Evolutionary conservation across 306 rosid genomes (phyloP).

Genomic region (Hippophae tibetana): DNA sequence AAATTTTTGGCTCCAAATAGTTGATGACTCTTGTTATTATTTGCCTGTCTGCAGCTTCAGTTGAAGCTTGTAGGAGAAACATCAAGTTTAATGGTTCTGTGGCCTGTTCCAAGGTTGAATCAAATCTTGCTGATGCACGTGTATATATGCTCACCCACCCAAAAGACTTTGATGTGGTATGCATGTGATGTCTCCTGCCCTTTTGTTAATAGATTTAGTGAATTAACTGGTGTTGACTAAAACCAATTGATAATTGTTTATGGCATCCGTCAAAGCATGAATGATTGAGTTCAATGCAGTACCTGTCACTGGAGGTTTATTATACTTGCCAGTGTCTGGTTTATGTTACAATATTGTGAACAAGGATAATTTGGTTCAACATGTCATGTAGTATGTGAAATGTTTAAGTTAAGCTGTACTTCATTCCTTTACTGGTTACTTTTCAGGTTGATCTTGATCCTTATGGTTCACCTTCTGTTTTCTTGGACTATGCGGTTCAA

Average conservation of each 20-base stretch:
- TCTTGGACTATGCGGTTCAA: slow-evolving; percentile 96
- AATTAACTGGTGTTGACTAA: too few species aligned
- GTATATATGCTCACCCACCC: slow-evolving; percentile 91
- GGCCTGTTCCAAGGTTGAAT: slow-evolving; percentile 76
- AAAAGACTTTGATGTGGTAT: slow-evolving; percentile 88
- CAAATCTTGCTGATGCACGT: slow-evolving; percentile 93
- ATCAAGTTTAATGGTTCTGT: slow-evolving; percentile 95
- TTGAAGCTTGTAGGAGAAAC: slow-evolving; percentile 91
- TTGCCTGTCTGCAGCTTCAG: slow-evolving; percentile 49
- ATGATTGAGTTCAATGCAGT: neutral
- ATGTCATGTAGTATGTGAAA: neutral
- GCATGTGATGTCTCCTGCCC: slow-evolving; percentile 19
- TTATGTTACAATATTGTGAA: neutral
- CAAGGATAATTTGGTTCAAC: neutral
- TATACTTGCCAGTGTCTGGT: too few species aligned
- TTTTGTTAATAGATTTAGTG: neutral
- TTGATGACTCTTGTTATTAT: too few species aligned
- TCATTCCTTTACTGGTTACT: slow-evolving; percentile 2
- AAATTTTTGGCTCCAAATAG: too few species aligned
- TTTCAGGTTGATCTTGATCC: slow-evolving; percentile 99
- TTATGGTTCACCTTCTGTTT: slow-evolving; percentile 90
- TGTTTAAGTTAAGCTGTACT: slow-evolving; percentile 4
- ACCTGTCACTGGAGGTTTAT: neutral
- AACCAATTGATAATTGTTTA: neutral
- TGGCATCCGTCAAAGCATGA: neutral